phyloP scores from a whole-genome alignment of 768 basidiomycete species.

The Xanthoconium stramineum region DNA sequence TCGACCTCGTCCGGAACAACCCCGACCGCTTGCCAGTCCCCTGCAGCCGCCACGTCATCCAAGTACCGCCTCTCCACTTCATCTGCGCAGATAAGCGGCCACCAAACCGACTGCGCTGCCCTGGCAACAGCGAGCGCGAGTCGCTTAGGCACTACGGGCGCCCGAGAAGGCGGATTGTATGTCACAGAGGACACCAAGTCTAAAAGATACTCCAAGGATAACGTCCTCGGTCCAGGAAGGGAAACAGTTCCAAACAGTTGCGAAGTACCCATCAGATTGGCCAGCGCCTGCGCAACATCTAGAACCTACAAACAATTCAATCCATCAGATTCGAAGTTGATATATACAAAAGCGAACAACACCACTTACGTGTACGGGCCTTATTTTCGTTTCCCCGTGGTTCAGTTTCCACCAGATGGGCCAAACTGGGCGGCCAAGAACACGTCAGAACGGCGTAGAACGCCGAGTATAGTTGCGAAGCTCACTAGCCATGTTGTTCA shows the following conservation, averaged over 20 bases:
- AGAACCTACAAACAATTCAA: constrained; percentile 55
- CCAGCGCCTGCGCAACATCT: constrained; percentile 90
- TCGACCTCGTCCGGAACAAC: constrained; percentile 84
- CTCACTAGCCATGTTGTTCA: constrained; percentile 90
- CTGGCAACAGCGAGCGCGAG: constrained; percentile 64
- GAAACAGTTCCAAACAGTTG: constrained; percentile 65
- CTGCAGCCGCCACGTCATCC: constrained; percentile 69
- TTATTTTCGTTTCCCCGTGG: constrained; percentile 77
- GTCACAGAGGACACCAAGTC: constrained; percentile 79
- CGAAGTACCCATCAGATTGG: constrained; percentile 66
- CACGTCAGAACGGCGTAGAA: constrained; percentile 12
- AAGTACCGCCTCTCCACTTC: constrained; percentile 87
- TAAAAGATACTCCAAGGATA: constrained; percentile 78
- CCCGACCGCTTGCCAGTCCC: constrained; percentile 82
- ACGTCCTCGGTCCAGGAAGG: constrained; percentile 85
- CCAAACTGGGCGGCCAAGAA: constrained; percentile 48
- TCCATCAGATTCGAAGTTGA: constrained; percentile 13
- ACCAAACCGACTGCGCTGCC: constrained; percentile 71
- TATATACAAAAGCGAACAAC: constrained; percentile 19
- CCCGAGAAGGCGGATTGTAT: constrained; percentile 67
- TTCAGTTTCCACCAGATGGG: constrained; percentile 95
- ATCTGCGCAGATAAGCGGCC: constrained; percentile 89
- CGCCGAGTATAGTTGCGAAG: constrained; percentile 16
- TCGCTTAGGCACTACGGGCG: constrained; percentile 72
- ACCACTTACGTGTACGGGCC: constrained; percentile 82